Base-by-base conservation (phyloP, 1,284 basidiomycete genomes). In the Pascua guehoae region DNA sequence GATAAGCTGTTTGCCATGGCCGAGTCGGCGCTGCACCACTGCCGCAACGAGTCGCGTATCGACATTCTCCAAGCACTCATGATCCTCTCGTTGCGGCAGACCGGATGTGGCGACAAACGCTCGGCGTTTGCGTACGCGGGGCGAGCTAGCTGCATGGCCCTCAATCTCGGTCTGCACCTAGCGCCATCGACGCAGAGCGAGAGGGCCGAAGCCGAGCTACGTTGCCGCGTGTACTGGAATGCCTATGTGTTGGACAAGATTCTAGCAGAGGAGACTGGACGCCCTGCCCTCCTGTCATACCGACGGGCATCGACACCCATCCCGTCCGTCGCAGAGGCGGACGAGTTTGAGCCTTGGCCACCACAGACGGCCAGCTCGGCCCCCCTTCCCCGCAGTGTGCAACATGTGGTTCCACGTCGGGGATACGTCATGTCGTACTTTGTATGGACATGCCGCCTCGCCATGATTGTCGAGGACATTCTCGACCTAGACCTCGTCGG, bases 1-100 rank as follows among this genome's bases (percentile, higher is more conserved):
- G 86, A 90, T 69, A 79, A 81, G 51, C 77, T 91, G 5, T 71
- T 69, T 48, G 49, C 45, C 5, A 68, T 70, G 65, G 72, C 73
- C 10, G 69, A 75, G 48, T 56, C 60, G 14, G 60, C 63, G 8
- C 63, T 74, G 15, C 65, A 65, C 39, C 61, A 65, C 39, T 63
- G 60, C 14, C 62, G 66, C 10, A 62, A 61, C 36, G 68, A 70
- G 47, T 63, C 61, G 8, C 63, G 70, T 9, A 63, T 74, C 24
- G 70, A 74, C 49, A 63, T 70, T 12, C 62, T 75, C 2, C 79
- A 80, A 59, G 66, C 71, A 10, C 68, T 77, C 46, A 70, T 78
- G 57, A 59, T 79, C 39, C 66, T 80, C 18, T 75, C 74, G 42
- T 67, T 79, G 11, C 72, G 77, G 45, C 75, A 77, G 55, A 79